Evolutionary conservation across 1,284 basidiomycete species (phyloP).

Genomic region (Tetrapyrgos nigripes): DNA sequence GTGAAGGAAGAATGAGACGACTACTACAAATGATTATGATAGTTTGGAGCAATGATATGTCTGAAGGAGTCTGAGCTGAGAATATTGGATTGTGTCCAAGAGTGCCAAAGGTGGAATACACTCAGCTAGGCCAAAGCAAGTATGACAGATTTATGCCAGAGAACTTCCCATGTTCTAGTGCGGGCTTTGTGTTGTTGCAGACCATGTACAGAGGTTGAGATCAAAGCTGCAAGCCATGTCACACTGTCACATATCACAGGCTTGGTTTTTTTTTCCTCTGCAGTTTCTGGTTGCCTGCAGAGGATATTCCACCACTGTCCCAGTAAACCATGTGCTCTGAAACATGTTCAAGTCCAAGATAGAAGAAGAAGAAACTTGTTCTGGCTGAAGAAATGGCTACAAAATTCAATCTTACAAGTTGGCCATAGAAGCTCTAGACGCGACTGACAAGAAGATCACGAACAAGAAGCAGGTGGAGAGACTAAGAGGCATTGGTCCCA

Average conservation of each 20-base stretch:
- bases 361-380: conserved; percentile 35
- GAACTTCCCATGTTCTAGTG: no score
- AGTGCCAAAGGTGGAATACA: no score
- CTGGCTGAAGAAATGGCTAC: conserved; percentile 30
- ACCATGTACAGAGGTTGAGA: no score
- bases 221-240: no score
- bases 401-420: conserved; percentile 55
- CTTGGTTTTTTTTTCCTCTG: neutral
- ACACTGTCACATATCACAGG: neutral
- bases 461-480: conserved; percentile 34
- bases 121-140: no score
- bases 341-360: conserved; percentile 47
- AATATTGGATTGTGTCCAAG: no score
- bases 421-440: conserved; percentile 49
- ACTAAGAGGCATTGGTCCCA: conserved; percentile 43
- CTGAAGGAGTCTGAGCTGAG: no score
- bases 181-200: no score
- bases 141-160: no score
- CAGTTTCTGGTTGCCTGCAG: neutral
- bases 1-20: no score
- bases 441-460: conserved; percentile 46
- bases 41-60: no score
- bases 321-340: conserved; percentile 49
- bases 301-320: neutral
- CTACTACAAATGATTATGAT: no score